Evolutionary conservation across 495 filamentous ascomycete genomes (phyloP), one percentile per base, ranked within the genome.

Genomic region (Penicillium ochrochloron): DNA sequence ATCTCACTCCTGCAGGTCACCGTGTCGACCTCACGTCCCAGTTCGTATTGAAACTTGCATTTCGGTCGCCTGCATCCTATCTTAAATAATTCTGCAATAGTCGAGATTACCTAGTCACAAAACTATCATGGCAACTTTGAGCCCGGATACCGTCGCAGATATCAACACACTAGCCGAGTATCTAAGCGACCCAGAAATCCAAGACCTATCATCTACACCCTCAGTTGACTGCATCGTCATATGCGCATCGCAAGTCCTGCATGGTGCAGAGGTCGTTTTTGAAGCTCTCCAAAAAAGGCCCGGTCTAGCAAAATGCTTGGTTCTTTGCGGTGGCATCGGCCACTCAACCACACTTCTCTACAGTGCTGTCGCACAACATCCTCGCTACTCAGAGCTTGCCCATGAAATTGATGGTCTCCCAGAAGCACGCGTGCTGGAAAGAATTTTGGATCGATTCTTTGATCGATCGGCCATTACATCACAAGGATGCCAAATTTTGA

Each of bases 251-350:
- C 76, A 48, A 4, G 70, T 72, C 17, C 60, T 69, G 0, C n/a
- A 63, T 27, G 21, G 57, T 9, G 64, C 67, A 12, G 60, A 66
- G 21, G 3, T 25, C 0, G 73, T 77, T 75, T 68, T 70, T 52
- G 8, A 35, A 1, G 34, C 53, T 23, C 56, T 69, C 5, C 48
- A 60, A 41, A 14, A 54, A 31, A 56, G 15, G n/a, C 73, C 77
- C 10, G 37, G 51, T 34, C 46, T 75, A 4, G 67, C 74, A 25
- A 74, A 67, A 57, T 70, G 56, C 12, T 65, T 80, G 21, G 71
- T 80, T 5, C 61, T 80, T 4, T 80, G 76, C 44, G 77, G 77
- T 12, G 77, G 76, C 0, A 73, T 76, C 12, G 76, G 76, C 19
- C 77, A 78, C 58, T 78, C 77, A 0, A 80, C 76, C 4, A 42